phyloP scores from a whole-genome alignment of 1,139 yeast genomes.

The Kodamaea suecica region DNA sequence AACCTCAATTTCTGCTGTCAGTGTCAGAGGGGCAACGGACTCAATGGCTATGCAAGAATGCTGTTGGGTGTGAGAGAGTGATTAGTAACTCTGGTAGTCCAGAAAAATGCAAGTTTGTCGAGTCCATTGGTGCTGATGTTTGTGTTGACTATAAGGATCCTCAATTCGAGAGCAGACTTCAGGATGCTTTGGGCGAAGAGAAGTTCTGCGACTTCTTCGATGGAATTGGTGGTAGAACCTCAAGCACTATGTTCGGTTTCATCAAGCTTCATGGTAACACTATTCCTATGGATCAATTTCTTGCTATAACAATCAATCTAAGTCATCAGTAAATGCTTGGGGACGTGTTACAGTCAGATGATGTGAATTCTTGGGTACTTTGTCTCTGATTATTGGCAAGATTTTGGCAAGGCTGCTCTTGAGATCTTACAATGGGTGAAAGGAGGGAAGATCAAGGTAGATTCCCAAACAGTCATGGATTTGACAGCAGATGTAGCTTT shows the following conservation, averaged over 20 bases:
- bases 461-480: constrained; percentile 25
- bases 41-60: constrained; percentile 25
- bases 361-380: constrained; percentile 50
- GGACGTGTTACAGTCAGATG: constrained; percentile 44
- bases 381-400: constrained; percentile 33
- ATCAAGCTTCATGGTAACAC: constrained; percentile 21
- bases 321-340: constrained; percentile 37
- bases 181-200: constrained; percentile 13
- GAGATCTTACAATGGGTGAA: constrained; percentile 33
- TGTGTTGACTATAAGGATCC: constrained; percentile 21
- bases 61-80: constrained; percentile 21
- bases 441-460: constrained; percentile 39
- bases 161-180: constrained; percentile 10
- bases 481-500: constrained; percentile 13
- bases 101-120: constrained; percentile 24
- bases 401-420: constrained; percentile 35
- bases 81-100: constrained; percentile 27
- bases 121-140: constrained; percentile 25
- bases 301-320: constrained; percentile 31
- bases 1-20: constrained; percentile 22
- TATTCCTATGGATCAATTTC: constrained; percentile 28
- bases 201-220: constrained; percentile 28
- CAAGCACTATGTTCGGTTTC: constrained; percentile 17
- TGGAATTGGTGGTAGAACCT: constrained; percentile 22
- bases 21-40: constrained; percentile 26